Percentiles rank a stretch among this genome's conserved stretches.
Evolutionary conservation across 164 flowering plant species (phyloP).

Genomic region (Nymphaea colorata): DNA sequence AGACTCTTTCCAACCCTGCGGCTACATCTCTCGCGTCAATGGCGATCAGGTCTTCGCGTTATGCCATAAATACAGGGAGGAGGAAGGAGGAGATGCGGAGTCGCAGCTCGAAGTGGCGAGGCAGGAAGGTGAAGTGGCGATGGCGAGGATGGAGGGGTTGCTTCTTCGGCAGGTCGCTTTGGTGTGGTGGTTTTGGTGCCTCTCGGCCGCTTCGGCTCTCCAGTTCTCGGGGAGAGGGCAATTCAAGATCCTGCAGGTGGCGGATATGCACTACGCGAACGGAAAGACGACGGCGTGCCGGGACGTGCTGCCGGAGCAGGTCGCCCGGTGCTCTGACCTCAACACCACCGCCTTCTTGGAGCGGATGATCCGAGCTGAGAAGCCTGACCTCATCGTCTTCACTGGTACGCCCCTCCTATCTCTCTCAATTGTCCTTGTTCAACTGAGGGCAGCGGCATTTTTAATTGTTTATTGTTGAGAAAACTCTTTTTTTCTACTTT

Average conservation of each 20-base stretch:
- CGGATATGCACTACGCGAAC: conserved; percentile 85
- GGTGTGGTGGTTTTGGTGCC: not conserved
- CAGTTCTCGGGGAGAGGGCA: conserved; percentile 24
- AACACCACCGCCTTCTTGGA: conserved; percentile 70
- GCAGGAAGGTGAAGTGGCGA: no score
- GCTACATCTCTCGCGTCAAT: no score
- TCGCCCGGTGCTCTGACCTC: conserved; percentile 69
- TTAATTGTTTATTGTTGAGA: no score
- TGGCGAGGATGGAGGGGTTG: not conserved
- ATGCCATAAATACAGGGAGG: no score
- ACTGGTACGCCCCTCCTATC: conserved; percentile 39
- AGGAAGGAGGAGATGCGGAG: no score
- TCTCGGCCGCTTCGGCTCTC: no score
- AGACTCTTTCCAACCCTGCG: no score
- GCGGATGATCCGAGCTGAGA: conserved; percentile 68
- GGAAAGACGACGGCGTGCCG: conserved; percentile 51
- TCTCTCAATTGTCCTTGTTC: not conserved
- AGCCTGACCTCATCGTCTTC: conserved; percentile 80
- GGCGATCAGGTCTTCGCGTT: no score
- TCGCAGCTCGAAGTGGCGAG: no score
- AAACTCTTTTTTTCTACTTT: no score
- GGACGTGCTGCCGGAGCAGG: conserved; percentile 48
- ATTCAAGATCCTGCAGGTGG: conserved; percentile 85
- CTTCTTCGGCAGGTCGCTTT: not conserved
- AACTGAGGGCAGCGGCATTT: no score